A percentile compares a stretch with the other conserved stretches of the same genome.
Conservation (phyloP, 179 eudicot genomes). For the Spergularia azorica region DNA sequence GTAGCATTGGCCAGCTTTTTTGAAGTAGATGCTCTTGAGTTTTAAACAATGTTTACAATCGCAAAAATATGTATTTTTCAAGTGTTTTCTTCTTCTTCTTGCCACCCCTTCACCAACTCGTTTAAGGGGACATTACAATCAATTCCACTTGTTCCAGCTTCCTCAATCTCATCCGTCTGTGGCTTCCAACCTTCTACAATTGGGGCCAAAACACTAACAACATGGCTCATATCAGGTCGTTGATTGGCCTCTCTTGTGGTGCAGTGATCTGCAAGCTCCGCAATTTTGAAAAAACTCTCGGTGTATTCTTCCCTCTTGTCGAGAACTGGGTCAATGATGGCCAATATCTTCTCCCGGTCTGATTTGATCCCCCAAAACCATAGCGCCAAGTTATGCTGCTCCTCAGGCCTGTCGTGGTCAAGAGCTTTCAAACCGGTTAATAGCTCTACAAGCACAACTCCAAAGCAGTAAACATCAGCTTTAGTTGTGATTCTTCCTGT, state of each 20-base stretch:
- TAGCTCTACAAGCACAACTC: constrained; percentile 87
- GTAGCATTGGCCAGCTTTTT: too few species aligned
- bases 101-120: constrained; percentile 97
- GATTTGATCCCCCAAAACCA: constrained; percentile 87
- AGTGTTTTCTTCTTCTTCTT: constrained; percentile 70
- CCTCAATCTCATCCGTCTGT: constrained; percentile 70
- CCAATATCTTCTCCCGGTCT: constrained; percentile 57
- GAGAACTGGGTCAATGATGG: constrained; percentile 67
- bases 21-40: too few species aligned
- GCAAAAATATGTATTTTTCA: too few species aligned
- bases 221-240: constrained; percentile 97
- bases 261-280: constrained; percentile 94
- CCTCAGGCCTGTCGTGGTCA: constrained; percentile 78
- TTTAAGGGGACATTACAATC: constrained; percentile 85
- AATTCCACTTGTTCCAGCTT: constrained; percentile 57
- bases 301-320: constrained; percentile 56
- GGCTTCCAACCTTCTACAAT: constrained; percentile 96
- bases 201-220: constrained; percentile 68
- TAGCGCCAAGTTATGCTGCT: constrained; percentile 77
- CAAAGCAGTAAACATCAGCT: constrained; percentile 85
- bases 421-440: constrained; percentile 86
- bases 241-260: constrained; percentile 86
- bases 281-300: constrained; percentile 57
- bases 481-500: constrained; percentile 92
- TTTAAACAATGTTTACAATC: too few species aligned